Evolutionary conservation across 2,329 filamentous ascomycete genomes (phyloP).

Genomic region (Alternaria incomplexa): DNA sequence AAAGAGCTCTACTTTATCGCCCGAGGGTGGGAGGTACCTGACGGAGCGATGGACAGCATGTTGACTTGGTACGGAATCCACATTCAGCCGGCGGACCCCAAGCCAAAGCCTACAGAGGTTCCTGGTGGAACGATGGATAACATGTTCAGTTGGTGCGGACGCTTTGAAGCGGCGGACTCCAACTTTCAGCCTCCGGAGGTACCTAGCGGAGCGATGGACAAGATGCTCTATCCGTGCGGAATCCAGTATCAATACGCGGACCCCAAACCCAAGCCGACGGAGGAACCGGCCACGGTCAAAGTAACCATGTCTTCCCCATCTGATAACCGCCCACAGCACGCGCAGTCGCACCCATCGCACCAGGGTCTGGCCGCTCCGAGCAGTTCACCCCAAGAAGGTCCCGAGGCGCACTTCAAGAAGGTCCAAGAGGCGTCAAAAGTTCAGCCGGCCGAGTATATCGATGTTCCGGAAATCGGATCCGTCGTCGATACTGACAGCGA

Average conservation of each 20-base stretch:
- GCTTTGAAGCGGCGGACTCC: neutral
- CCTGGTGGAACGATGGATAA: neutral
- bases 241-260: too few species aligned
- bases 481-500: neutral
- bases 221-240: neutral
- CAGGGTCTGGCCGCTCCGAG: neutral
- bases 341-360: neutral
- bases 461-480: neutral
- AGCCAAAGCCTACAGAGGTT: neutral
- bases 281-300: neutral
- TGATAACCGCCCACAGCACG: neutral
- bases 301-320: neutral
- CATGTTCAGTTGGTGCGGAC: neutral
- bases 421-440: neutral
- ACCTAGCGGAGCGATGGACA: neutral
- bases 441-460: neutral
- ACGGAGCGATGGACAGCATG: neutral
- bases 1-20: slow-evolving; percentile 2
- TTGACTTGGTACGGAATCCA: neutral
- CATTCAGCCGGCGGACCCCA: neutral
- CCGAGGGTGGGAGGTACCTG: neutral
- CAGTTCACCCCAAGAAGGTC: neutral
- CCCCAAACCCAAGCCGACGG: neutral
- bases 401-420: neutral
- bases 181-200: neutral